Evolutionary conservation across 78 protist genomes (phyloP).

Genomic region (Dictyostelium intermedium): DNA sequence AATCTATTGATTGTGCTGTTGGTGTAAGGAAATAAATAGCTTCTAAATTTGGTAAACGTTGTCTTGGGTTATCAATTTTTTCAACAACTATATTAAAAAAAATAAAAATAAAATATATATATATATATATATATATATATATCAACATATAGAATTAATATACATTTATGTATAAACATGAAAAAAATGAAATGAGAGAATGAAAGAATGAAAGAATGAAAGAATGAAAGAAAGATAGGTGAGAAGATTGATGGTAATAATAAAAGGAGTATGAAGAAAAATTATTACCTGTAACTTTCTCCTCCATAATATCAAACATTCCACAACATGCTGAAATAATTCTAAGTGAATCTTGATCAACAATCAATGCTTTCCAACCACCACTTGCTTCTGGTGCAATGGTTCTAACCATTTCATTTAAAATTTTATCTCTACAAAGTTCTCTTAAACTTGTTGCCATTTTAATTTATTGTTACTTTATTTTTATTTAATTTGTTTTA

Average conservation of each 20-base stretch:
- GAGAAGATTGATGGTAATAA: too few relatives aligned
- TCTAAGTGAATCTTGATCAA: conserved; percentile 65
- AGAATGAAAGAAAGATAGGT: too few relatives aligned
- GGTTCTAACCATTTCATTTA: conserved; percentile 56
- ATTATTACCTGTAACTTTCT: conserved; percentile 81
- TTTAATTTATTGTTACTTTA: background rate
- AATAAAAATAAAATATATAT: background rate
- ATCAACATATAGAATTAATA: too few relatives aligned
- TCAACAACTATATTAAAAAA: conserved; percentile 81
- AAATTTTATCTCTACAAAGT: conserved; percentile 4
- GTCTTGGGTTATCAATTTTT: conserved; percentile 70
- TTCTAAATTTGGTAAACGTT: conserved; percentile 70
- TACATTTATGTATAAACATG: too few relatives aligned
- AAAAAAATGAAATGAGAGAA: too few relatives aligned
- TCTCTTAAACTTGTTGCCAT: conserved; percentile 59
- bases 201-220: background rate
- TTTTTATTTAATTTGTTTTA: background rate
- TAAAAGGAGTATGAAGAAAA: too few relatives aligned
- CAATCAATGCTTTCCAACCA: conserved; percentile 81
- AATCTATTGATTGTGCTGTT: conserved; percentile 61
- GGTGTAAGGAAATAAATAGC: conserved; percentile 88
- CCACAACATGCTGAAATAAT: conserved; percentile 82
- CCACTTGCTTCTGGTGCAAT: conserved; percentile 29
- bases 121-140: background rate
- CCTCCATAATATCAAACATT: conserved; percentile 89